These are phyloP conservation scores for Sindora glabra DNA, from an alignment of 306 rosid genomes.

Conservation along the genomic window DNA sequence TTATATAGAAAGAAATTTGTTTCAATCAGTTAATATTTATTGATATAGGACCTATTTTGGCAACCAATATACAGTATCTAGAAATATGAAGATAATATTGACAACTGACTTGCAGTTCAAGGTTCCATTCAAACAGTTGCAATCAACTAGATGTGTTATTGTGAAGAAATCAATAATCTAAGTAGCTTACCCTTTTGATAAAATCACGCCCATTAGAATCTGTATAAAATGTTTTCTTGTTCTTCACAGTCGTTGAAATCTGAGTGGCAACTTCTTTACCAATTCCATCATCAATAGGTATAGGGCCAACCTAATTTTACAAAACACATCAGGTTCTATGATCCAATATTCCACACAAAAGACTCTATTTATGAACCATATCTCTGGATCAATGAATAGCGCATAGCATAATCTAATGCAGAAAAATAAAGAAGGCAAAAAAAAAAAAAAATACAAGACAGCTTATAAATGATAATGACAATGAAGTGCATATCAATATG, in stretches of 20 bases:
- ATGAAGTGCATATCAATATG: slow-evolving; percentile 1
- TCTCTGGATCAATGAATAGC: neutral
- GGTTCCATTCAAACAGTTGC: slow-evolving; percentile 5
- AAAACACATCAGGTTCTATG: slow-evolving; percentile 12
- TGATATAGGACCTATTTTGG: neutral
- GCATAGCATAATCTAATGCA: no score
- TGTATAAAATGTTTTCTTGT: slow-evolving; percentile 75
- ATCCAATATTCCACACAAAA: neutral
- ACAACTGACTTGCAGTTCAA: slow-evolving; percentile 6
- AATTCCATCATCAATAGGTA: slow-evolving; percentile 81
- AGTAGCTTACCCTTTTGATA: slow-evolving; percentile 70
- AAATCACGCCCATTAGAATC: slow-evolving; percentile 97
- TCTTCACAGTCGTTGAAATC: slow-evolving; percentile 49
- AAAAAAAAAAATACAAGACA: no score
- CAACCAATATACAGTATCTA: neutral
- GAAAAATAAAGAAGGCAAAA: no score
- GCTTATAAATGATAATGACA: no score
- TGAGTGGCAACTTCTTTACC: slow-evolving; percentile 85
- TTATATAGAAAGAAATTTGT: neutral
- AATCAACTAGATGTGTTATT: slow-evolving; percentile 4
- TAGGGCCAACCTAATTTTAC: slow-evolving; percentile 75
- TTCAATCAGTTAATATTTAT: slow-evolving; percentile 6
- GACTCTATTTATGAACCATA: slow-evolving; percentile 6
- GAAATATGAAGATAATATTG: slow-evolving; percentile 1
- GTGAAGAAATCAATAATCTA: slow-evolving; percentile 2